Base-by-base conservation (phyloP, 73 alveolate genomes). In the Stentor roeselii region DNA sequence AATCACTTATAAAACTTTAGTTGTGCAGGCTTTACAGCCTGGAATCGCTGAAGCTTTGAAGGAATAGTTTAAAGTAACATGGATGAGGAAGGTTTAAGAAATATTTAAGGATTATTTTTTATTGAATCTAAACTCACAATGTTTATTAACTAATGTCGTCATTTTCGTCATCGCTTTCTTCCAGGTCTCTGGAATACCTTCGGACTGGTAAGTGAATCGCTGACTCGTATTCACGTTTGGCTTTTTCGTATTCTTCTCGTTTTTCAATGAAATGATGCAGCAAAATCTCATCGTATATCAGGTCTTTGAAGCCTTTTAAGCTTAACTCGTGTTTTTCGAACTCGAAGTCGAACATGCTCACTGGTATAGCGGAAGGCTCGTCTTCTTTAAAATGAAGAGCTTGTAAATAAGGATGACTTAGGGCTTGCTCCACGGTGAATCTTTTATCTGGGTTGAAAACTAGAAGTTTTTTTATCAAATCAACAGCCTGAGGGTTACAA, bases 371-470 rank as follows among this genome's bases (percentile, higher is more conserved):
- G 39, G 88, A 59, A 30, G 96, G 96, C 67, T 90, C 95, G 37
- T 90, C 93, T 31, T 90, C 95, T 3, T 92, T 91, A 61, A 75
- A 89, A 90, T 93, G 98, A 59, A 93, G 74, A 27, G 89, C 93
- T 15, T 86, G 86, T 76, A 96, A 61, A 87, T 89, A 96, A 59
- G 98, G 98, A 90, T 96, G 99, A 84, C 87, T 86, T 39, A 96
- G 76, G 58, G 98, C 97, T 59, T 96, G 92, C 58, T 96, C 98
- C 4, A 96, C 94, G 74, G 96, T 92, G 61, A 95, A 88, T 87
- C 99, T 92, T 83, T 93, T 90, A 11, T 75, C 91, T 14, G 98
- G 96, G 75, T 95, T 97, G 80, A 95, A 92, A 3, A 90, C 84
- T 15, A 93, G 90, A 91, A 93, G 82, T 59, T 87, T 91, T 59